A percentile compares a stretch with the other conserved stretches of the same genome.
Conservation (phyloP, 2,329 filamentous ascomycete species). For the Arthrobotrys entomopaga region DNA sequence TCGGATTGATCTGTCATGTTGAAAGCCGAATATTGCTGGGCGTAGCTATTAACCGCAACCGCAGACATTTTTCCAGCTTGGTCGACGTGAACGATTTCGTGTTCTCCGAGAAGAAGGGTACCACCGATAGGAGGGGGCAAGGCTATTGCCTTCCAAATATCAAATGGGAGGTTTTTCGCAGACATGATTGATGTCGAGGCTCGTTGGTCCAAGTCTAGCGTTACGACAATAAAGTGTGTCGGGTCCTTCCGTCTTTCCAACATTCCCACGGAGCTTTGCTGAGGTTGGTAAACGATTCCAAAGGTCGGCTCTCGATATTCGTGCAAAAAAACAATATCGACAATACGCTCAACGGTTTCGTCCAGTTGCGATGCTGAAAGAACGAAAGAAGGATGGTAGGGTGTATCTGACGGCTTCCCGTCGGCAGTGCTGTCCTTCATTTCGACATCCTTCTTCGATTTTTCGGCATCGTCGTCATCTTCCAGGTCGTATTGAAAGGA, state of each 20-base stretch:
- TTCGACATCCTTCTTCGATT: slow-evolving; percentile 52
- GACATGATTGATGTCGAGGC: slow-evolving; percentile 93
- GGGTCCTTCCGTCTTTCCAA: slow-evolving; percentile 76
- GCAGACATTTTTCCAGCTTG: slow-evolving; percentile 94
- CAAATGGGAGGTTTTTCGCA: slow-evolving; percentile 83
- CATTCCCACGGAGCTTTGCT: slow-evolving; percentile 77
- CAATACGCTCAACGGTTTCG: slow-evolving; percentile 83
- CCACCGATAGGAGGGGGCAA: slow-evolving; percentile 88
- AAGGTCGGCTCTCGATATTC: slow-evolving; percentile 98
- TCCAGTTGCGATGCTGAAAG: slow-evolving; percentile 89
- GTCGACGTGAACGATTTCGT: slow-evolving; percentile 93
- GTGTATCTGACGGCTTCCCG: slow-evolving; percentile 66
- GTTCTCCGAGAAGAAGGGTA: slow-evolving; percentile 83
- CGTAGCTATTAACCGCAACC: slow-evolving; percentile 90
- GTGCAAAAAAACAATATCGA: slow-evolving; percentile 91
- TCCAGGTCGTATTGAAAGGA: slow-evolving; percentile 72
- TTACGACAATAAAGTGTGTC: slow-evolving; percentile 92
- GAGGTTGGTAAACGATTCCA: slow-evolving; percentile 84
- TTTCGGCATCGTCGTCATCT: slow-evolving; percentile 57
- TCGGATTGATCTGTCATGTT: slow-evolving; percentile 83
- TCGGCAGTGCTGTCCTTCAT: slow-evolving; percentile 54
- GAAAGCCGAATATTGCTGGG: slow-evolving; percentile 83
- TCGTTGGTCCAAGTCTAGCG: slow-evolving; percentile 89
- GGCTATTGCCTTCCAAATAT: slow-evolving; percentile 83
- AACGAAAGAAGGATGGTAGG: slow-evolving; percentile 92